These are phyloP conservation scores for Xylaria acuta DNA, from an alignment of 495 filamentous ascomycete species.

Conservation along the genomic window DNA sequence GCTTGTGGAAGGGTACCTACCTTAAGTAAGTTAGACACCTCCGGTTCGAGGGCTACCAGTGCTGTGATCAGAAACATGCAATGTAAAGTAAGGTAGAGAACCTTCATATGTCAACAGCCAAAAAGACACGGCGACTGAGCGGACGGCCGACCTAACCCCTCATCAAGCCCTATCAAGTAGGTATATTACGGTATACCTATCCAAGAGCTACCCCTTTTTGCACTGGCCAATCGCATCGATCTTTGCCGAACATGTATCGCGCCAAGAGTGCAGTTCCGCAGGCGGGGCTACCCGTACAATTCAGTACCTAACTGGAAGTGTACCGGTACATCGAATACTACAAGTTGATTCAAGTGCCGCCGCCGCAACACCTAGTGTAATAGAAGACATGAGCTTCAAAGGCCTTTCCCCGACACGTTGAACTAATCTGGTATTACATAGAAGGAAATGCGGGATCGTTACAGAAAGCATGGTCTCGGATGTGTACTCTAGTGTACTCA, in stretches of 20 bases:
- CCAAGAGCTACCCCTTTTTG: constrained; percentile 12
- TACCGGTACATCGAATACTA: not conserved
- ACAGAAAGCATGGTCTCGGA: not conserved
- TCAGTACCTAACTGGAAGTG: not conserved
- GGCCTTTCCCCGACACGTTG: not conserved
- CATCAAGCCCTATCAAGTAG: not conserved
- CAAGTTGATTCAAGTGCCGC: not conserved
- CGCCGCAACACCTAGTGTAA: not conserved
- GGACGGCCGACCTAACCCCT: not conserved
- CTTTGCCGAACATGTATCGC: not conserved
- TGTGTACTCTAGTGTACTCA: not conserved
- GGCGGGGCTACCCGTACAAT: not conserved
- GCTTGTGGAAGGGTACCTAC: no score
- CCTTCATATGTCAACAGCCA: not conserved
- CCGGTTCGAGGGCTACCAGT: no score
- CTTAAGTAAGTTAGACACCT: no score
- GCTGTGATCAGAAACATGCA: not conserved
- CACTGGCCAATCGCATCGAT: constrained; percentile 18
- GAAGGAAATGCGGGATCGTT: not conserved
- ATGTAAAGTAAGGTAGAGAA: not conserved
- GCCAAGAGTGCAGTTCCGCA: constrained; percentile 2
- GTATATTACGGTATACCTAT: not conserved
- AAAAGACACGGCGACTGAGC: not conserved
- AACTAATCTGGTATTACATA: not conserved
- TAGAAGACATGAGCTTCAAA: not conserved